phyloP scores from a whole-genome alignment of 2,329 filamentous ascomycete species.

The Teratosphaeria epicoccoides region DNA sequence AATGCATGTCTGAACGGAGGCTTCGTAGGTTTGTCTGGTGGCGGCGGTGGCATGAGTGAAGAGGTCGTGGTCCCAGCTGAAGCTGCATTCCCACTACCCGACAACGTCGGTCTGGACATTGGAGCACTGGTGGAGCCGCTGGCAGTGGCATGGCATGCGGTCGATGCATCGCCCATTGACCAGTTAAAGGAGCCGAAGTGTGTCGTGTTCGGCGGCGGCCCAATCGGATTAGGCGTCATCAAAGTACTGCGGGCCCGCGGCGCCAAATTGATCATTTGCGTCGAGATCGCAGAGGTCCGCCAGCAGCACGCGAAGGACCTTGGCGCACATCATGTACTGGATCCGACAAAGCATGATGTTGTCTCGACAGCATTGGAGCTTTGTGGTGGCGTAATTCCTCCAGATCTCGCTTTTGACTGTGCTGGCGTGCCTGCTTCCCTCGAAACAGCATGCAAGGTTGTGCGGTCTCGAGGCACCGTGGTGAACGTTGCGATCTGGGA shows the following conservation, averaged over 20 bases:
- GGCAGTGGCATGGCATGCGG: conserved; percentile 54
- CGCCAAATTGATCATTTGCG: conserved; percentile 46
- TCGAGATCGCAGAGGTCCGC: conserved; percentile 43
- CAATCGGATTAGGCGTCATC: conserved; percentile 40
- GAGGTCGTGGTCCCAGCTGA: conserved; percentile 41
- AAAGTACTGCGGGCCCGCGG: conserved; percentile 47
- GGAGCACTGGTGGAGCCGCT: conserved; percentile 54
- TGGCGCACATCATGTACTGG: conserved; percentile 45
- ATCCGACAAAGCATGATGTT: conserved; percentile 43
- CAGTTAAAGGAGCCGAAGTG: conserved; percentile 33
- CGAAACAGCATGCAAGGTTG: conserved; percentile 37
- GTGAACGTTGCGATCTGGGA: conserved; percentile 59
- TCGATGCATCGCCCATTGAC: conserved; percentile 39
- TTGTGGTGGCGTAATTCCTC: conserved; percentile 38
- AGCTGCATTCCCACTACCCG: conserved; percentile 42
- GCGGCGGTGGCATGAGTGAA: conserved; percentile 47
- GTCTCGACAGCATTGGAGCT: conserved; percentile 37
- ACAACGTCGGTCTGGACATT: conserved; percentile 42
- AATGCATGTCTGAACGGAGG: conserved; percentile 50
- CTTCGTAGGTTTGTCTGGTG: conserved; percentile 35
- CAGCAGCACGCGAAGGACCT: conserved; percentile 43
- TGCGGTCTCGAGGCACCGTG: conserved; percentile 45
- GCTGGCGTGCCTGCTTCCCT: conserved; percentile 44
- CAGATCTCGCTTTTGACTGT: conserved; percentile 52
- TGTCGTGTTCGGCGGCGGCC: conserved; percentile 51